Evolutionary conservation across 768 basidiomycete species (phyloP), one percentile per base, ranked within the genome.

Genomic region (Mycena vitilis): DNA sequence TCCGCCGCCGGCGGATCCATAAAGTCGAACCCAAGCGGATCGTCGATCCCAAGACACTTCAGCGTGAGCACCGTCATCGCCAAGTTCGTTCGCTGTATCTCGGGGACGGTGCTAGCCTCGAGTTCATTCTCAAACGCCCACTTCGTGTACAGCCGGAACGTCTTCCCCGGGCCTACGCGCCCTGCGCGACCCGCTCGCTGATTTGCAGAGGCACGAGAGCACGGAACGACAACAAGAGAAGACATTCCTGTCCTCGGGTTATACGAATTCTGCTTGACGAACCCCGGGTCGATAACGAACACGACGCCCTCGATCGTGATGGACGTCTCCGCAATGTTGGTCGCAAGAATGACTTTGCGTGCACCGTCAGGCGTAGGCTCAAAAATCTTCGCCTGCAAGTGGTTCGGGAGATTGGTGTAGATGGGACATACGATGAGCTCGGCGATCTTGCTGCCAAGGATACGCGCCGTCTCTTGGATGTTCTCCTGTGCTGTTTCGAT

Each of bases 41-140:
- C 97, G 74, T 99, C 98, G 82, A 99, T 88, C 40, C 96, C 97
- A 96, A 99, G 98, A 2, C 96, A 96, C 78, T 98, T 99, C 63
- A 98, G 85, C 81, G 95, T 93, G 12, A 98, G 81, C 75, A 98
- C 97, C 1, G 96, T 98, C 60, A 89, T 83, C 7, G 96, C 87
- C 71, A 99, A 81, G 79, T 99, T 98, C 53, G 93, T 93, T 40
- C 97, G 88, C 77, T 98, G 97, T 72, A 99, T 99, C 79, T 99
- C 97, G 9, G 97, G 97, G 66, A 98, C 95, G 4, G 95, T 94
- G 71, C 90, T 98, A 13, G 96, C 95, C 57, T 98, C 81, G 96
- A 99, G 98, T 80, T 99, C 97, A 79, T 98, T 98, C 34, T 95
- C 89, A 82, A 93, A 99, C 0, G 97, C 97, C 5, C 95, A 94